These are phyloP conservation scores for Coelastrella sp. DNA, from an alignment of 139 green algal species.

Conservation along the genomic window DNA sequence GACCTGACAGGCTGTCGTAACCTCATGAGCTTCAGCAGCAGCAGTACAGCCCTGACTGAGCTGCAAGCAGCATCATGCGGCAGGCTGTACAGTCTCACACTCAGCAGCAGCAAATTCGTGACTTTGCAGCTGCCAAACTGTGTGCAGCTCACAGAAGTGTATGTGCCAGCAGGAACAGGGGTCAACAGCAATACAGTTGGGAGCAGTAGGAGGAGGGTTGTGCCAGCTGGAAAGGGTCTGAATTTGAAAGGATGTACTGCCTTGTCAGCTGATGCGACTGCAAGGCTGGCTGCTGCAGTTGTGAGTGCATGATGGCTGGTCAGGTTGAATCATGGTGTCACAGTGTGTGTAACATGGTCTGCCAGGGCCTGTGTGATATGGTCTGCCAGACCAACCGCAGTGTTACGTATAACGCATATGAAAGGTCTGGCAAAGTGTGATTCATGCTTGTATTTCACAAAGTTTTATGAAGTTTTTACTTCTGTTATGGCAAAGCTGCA, in stretches of 20 bases:
- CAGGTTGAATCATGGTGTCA: too few relatives aligned
- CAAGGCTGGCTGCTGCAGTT: background rate
- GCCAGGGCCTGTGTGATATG: too few relatives aligned
- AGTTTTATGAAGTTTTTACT: too few relatives aligned
- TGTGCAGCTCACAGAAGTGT: background rate
- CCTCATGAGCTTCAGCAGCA: slow-evolving; percentile 28
- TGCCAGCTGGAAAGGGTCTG: background rate
- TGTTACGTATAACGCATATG: too few relatives aligned
- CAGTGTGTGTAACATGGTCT: too few relatives aligned
- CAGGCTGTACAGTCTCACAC: slow-evolving; percentile 16
- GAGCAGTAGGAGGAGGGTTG: background rate
- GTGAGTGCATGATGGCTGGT: too few relatives aligned
- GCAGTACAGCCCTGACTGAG: slow-evolving; percentile 7
- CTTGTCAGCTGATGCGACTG: background rate
- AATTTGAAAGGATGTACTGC: background rate
- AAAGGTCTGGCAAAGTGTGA: too few relatives aligned
- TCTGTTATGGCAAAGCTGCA: too few relatives aligned
- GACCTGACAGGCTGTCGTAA: slow-evolving; percentile 40
- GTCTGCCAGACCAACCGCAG: too few relatives aligned
- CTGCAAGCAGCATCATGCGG: background rate
- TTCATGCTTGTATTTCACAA: too few relatives aligned
- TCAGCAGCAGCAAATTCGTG: background rate
- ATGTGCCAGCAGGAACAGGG: slow-evolving; percentile 1
- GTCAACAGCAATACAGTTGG: background rate
- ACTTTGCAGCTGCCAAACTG: slow-evolving; percentile 37